A percentile compares a stretch with the other conserved stretches of the same genome.
phyloP scores from a whole-genome alignment of 1,139 yeast species.

The Blastobotrys buckinghamii region DNA sequence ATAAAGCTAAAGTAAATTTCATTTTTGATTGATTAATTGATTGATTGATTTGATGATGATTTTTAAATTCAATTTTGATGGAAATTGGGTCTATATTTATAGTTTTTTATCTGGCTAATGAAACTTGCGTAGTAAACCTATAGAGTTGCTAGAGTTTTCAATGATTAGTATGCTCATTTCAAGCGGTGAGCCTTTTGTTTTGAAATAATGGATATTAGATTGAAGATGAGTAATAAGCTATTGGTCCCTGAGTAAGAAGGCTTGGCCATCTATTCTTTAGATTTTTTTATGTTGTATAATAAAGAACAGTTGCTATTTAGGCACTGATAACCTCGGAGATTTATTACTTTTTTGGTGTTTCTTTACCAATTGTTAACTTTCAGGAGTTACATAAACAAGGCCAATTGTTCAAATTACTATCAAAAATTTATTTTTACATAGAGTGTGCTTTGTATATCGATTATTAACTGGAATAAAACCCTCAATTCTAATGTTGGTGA shows the following conservation, averaged over 20 bases:
- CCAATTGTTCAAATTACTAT: no score
- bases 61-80: not conserved
- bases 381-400: no score
- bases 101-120: no score
- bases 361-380: no score
- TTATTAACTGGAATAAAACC: no score
- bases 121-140: no score
- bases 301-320: no score
- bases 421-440: not conserved
- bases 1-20: not conserved
- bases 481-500: no score
- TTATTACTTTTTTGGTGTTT: not conserved
- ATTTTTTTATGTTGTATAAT: no score
- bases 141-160: no score
- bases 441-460: not conserved
- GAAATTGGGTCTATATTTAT: not conserved
- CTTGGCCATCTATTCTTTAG: no score
- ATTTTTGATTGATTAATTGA: slow-evolving; percentile 5
- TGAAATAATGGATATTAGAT: not conserved
- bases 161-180: not conserved
- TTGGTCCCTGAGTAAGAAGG: not conserved
- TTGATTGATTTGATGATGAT: not conserved
- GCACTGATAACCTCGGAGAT: not conserved
- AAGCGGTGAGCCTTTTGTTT: not conserved
- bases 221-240: not conserved